Evolutionary conservation across 1,139 yeast genomes (phyloP), one percentile per base, ranked within the genome.

Genomic region (Suhomyces panamericanus): DNA sequence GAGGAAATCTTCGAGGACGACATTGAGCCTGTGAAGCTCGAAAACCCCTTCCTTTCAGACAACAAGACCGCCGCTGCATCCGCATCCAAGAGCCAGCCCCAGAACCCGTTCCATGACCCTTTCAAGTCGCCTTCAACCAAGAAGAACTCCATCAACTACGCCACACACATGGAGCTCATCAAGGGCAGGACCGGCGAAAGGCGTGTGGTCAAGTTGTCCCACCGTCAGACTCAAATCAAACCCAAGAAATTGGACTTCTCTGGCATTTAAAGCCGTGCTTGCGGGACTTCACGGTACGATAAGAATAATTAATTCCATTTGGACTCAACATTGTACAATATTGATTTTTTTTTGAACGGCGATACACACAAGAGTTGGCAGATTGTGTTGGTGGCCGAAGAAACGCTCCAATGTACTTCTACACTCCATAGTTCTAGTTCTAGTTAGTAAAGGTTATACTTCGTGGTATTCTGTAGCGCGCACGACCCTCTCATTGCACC

Each of bases 181-280:
- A 67, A 72, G 50, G 58, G 67, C 42, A 66, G 60, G 43, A 73
- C 77, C 3, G 78, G 78, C 2, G 67, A 69, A 41, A 58, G 61
- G 34, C 62, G 63, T 45, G 54, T 70, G 27, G 66, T 70, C 24
- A 60, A 64, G 44, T 58, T 74, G 38, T 56, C 68, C 43, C 62
- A 59, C 10, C 64, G 63, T 32, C 77, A 73, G 49, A 61, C 60
- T 49, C 62, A 60, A 39, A 65, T 72, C 37, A 66, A 66, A 49
- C 79, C 78, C 17, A 70, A 68, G 53, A 71, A 66, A 49, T 64
- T 73, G 56, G 69, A 66, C 48, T 71, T 71, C 52, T 47, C 61
- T 11, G 39, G 40, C 13, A 33, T 50, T 20, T 51, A 33, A 38
- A 2, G 26, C 40, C 43, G 41, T 41, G 48, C 32, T n/a, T 38